phyloP scores from a whole-genome alignment of 2,329 filamentous ascomycete species.

The Fusarium decemcellulare region DNA sequence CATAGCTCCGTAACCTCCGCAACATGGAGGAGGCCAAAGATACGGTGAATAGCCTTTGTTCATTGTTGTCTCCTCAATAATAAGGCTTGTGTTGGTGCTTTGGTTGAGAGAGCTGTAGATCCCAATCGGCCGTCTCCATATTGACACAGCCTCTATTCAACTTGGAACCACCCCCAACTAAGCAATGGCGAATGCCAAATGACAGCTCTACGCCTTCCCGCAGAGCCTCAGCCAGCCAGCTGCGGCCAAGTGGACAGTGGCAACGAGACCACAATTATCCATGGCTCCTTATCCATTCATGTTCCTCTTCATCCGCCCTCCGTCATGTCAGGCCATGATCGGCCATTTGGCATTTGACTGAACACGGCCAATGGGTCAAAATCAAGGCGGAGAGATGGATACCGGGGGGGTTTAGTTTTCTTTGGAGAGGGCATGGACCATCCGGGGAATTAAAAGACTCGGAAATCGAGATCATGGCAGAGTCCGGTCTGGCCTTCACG shows the following conservation, averaged over 20 bases:
- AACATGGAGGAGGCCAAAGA: neutral
- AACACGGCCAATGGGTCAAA: neutral
- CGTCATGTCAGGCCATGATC: neutral
- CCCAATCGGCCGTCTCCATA: conserved; percentile 6
- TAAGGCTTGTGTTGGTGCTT: neutral
- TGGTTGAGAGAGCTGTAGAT: neutral
- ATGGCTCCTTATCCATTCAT: neutral
- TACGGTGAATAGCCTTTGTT: neutral
- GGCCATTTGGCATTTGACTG: neutral
- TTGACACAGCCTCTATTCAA: conserved; percentile 31
- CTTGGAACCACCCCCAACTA: conserved; percentile 35
- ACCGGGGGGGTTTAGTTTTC: neutral
- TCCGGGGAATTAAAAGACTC: neutral
- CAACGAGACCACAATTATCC: conserved; percentile 2
- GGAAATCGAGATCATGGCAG: conserved; percentile 11
- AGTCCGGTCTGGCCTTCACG: conserved; percentile 1
- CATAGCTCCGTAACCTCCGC: neutral
- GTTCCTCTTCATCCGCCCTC: neutral
- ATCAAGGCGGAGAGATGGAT: too few species aligned
- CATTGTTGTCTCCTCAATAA: neutral
- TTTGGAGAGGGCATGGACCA: neutral
- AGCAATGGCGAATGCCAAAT: conserved; percentile 9
- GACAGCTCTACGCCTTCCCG: conserved; percentile 32
- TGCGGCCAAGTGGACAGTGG: conserved; percentile 38
- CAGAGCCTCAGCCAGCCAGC: conserved; percentile 42